Base-by-base conservation (phyloP, 1,284 basidiomycete genomes). In the Vanrija pseudolonga region DNA sequence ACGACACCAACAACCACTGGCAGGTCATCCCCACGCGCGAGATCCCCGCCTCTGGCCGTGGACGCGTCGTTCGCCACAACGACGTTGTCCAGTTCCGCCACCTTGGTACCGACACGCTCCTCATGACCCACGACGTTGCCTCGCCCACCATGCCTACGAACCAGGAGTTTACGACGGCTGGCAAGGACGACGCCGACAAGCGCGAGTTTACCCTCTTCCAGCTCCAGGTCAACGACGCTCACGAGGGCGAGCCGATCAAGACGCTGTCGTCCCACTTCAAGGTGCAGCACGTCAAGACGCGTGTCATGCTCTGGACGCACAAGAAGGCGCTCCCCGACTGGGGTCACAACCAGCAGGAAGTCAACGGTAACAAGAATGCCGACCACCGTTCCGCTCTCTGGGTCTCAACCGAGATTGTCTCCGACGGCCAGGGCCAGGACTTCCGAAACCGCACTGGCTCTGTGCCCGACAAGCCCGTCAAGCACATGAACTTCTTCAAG, bases 111-210 rank as follows among this genome's bases (percentile, higher is more conserved):
- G 79, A 94, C 63, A 85, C 85, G 1, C 77, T 86, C 53, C 84
- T 99, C 40, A 78, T 98, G 45, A 94, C 94, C 1, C 96, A 99
- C 71, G 96, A 99, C 72, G 96, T 99, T 55, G 96, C 96, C 0
- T 96, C 92, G 3, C 90, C 96, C 2, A 83, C 94, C 50, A 96
- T 94, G 88, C 85, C 95, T 9, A 98, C 96, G 39, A 98, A 98
- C 76, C 92, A 97, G 74, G 96, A 99, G 76, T 94, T 98, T 74
- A 99, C 94, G 3, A 95, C 93, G 1, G 86, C 86, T 83, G 74
- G 85, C 12, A 85, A 83, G 63, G 85, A 90, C 62, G 77, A 83
- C 55, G 68, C 73, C 20, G 80, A 82, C 5, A 82, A 87, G 39
- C 82, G 87, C 71, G 90, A 93, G 64, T 93, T 96, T 59, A 96